phyloP scores from a whole-genome alignment of 306 rosid species.

The Amphicarpaea edgeworthii region DNA sequence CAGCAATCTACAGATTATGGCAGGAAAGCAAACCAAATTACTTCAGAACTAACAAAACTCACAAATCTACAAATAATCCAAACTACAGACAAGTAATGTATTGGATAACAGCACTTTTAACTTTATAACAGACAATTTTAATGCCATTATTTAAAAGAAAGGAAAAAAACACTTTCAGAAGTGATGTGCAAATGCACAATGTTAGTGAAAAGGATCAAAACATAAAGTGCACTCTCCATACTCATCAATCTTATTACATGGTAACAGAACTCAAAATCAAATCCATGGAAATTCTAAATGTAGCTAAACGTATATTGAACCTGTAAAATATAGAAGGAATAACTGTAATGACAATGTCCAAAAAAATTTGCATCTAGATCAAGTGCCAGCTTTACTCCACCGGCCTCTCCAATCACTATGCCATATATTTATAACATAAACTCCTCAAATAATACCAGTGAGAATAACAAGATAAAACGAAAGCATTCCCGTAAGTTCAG shows the following conservation, averaged over 20 bases:
- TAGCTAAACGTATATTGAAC: background rate
- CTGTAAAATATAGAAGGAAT: constrained; percentile 8
- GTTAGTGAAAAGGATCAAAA: constrained; percentile 21
- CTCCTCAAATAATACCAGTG: background rate
- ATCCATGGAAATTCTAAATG: constrained; percentile 18
- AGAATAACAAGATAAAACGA: constrained; percentile 11
- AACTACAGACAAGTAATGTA: constrained; percentile 20
- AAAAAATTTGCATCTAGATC: background rate
- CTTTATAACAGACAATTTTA: background rate
- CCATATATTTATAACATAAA: constrained; percentile 15
- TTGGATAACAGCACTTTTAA: constrained; percentile 19
- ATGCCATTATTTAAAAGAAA: background rate
- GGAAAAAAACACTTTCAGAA: background rate
- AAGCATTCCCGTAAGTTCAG: background rate
- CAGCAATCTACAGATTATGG: constrained; percentile 78
- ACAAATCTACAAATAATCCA: constrained; percentile 29
- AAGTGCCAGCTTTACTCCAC: constrained; percentile 1
- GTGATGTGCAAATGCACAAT: constrained; percentile 3
- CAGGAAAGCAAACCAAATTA: constrained; percentile 40
- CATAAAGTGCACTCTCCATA: background rate
- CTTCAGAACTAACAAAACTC: constrained; percentile 31
- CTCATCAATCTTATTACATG: constrained; percentile 16
- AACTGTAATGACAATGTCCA: background rate
- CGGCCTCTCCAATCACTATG: constrained; percentile 6
- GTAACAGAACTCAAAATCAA: background rate